phyloP scores from a whole-genome alignment of 1,284 basidiomycete species.

The Crepidotus sp. region DNA sequence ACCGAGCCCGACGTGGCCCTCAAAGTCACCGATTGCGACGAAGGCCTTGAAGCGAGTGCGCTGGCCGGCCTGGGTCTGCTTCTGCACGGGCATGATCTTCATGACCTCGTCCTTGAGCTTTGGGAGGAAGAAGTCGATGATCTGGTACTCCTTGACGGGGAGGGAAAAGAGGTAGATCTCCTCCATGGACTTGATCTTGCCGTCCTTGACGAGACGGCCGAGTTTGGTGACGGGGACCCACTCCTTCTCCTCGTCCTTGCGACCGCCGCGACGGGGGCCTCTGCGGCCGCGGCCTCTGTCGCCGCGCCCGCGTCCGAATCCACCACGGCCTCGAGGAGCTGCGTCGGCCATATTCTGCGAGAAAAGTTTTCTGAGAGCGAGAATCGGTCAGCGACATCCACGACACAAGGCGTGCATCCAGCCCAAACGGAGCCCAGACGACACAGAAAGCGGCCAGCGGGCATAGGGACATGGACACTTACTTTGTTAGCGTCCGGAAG shows the following conservation, averaged over 20 bases:
- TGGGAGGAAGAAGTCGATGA: slow-evolving; percentile 95
- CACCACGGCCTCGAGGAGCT: slow-evolving; percentile 70
- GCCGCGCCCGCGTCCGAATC: slow-evolving; percentile 86
- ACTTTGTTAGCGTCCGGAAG: neutral
- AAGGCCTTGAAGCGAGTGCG: slow-evolving; percentile 99
- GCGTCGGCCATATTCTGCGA: slow-evolving; percentile 63
- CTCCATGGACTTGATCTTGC: slow-evolving; percentile 99
- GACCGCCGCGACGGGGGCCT: slow-evolving; percentile 89
- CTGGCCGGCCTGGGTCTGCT: slow-evolving; percentile 99
- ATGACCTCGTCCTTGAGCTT: slow-evolving; percentile 99
- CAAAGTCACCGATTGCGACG: slow-evolving; percentile 97
- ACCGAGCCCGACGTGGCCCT: slow-evolving; percentile 98
- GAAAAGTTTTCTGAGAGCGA: slow-evolving; percentile 6
- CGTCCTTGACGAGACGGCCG: slow-evolving; percentile 97
- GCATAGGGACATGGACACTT: neutral
- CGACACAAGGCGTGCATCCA: neutral
- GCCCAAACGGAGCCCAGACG: slow-evolving; percentile 2
- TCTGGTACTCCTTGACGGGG: slow-evolving; percentile 97
- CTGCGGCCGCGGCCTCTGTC: slow-evolving; percentile 78
- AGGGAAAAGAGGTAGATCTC: slow-evolving; percentile 99
- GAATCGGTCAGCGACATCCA: slow-evolving; percentile 22
- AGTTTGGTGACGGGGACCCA: slow-evolving; percentile 99
- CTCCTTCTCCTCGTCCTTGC: slow-evolving; percentile 99
- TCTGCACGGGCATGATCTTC: slow-evolving; percentile 99
- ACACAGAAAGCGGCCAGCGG: slow-evolving; percentile 2